A percentile compares a stretch with the other conserved stretches of the same genome.
These are phyloP conservation scores for Phyllosticta citrichinensis DNA, from an alignment of 2,329 filamentous ascomycete genomes.

Conservation along the genomic window DNA sequence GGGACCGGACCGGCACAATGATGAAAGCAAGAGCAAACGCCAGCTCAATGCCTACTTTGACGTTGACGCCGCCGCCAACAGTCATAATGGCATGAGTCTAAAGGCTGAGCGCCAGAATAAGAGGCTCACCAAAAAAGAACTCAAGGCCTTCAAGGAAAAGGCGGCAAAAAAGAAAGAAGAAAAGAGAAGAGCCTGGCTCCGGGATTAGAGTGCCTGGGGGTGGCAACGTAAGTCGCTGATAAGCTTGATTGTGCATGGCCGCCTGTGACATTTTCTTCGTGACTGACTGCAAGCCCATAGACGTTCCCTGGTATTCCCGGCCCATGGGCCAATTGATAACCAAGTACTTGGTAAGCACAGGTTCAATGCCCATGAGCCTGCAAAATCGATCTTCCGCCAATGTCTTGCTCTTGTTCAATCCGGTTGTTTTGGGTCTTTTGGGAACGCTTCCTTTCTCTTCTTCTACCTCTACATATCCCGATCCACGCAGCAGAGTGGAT, in stretches of 20 bases:
- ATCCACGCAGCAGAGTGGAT: neutral
- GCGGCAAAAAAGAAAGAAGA: slow-evolving; percentile 83
- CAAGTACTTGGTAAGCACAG: neutral
- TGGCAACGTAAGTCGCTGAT: neutral
- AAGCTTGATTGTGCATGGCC: neutral
- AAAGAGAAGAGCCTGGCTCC: slow-evolving; percentile 83
- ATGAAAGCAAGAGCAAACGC: slow-evolving; percentile 75
- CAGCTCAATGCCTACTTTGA: slow-evolving; percentile 96
- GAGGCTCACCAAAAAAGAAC: slow-evolving; percentile 72
- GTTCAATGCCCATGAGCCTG: neutral
- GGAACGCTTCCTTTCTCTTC: neutral
- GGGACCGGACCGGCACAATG: slow-evolving; percentile 66
- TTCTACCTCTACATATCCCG: neutral
- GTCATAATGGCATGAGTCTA: slow-evolving; percentile 79
- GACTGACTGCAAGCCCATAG: neutral
- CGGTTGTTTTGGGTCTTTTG: neutral
- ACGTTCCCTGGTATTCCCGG: neutral
- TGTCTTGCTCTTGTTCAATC: neutral
- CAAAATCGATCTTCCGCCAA: neutral
- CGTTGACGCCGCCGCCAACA: slow-evolving; percentile 85
- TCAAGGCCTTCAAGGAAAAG: slow-evolving; percentile 89
- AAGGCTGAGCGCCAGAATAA: slow-evolving; percentile 83
- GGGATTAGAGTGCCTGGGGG: slow-evolving; percentile 49
- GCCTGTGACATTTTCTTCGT: neutral
- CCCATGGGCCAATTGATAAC: neutral